A percentile compares a stretch with the other conserved stretches of the same genome.
Conservation (phyloP, 2,329 filamentous ascomycete species). For the Hymenoscyphus albidus region DNA sequence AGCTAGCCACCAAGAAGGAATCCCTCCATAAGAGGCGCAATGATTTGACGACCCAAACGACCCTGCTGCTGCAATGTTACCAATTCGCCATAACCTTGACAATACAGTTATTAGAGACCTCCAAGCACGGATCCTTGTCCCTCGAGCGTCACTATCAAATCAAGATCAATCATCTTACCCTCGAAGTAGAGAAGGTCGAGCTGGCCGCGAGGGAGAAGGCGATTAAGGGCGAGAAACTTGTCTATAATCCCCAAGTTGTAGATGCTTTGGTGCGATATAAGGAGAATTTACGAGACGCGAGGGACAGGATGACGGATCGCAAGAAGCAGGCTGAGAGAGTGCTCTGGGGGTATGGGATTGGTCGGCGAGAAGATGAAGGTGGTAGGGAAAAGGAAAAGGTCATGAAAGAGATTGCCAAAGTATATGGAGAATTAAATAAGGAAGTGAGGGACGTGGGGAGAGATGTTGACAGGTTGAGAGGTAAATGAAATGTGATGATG, state of each 20-base stretch:
- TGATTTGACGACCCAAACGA: slow-evolving; percentile 35
- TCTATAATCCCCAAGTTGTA: slow-evolving; percentile 31
- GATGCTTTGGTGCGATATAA: slow-evolving; percentile 29
- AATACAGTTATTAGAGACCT: slow-evolving; percentile 32
- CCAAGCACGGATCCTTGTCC: slow-evolving; percentile 26
- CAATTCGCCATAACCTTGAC: slow-evolving; percentile 24
- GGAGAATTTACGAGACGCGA: slow-evolving; percentile 27
- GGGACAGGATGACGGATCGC: slow-evolving; percentile 30
- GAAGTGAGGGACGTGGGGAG: slow-evolving; percentile 32
- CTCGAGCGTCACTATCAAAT: slow-evolving; percentile 27
- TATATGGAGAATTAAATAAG: slow-evolving; percentile 31
- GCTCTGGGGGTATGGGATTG: slow-evolving; percentile 34
- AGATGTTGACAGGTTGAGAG: slow-evolving; percentile 33
- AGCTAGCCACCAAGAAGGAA: slow-evolving; percentile 41
- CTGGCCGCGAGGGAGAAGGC: slow-evolving; percentile 22
- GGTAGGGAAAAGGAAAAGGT: slow-evolving; percentile 31
- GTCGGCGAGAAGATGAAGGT: slow-evolving; percentile 22
- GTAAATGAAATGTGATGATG: background rate
- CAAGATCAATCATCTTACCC: slow-evolving; percentile 21
- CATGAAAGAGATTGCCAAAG: slow-evolving; percentile 35
- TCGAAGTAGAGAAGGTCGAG: slow-evolving; percentile 18
- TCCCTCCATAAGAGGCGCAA: slow-evolving; percentile 38
- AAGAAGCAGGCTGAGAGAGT: slow-evolving; percentile 26
- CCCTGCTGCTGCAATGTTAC: slow-evolving; percentile 24
- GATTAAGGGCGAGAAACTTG: slow-evolving; percentile 23